Evolutionary conservation across 345 rosid genomes (phyloP).

Genomic region (Conringia planisiliqua): DNA sequence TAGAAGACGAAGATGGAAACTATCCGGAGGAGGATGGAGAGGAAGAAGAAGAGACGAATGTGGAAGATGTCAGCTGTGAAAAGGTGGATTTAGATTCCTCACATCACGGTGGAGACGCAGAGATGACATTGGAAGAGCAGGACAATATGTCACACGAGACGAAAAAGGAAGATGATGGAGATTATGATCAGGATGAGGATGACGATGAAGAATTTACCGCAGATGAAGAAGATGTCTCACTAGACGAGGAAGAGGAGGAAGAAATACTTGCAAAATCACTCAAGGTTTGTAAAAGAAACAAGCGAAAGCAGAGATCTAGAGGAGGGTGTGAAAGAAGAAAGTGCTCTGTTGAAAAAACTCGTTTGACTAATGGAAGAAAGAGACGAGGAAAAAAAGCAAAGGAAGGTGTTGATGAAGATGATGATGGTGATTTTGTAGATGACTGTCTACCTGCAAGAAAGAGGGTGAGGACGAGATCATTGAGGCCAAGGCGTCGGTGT

Average conservation of each 20-base stretch:
- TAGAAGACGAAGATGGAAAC: conserved; percentile 33
- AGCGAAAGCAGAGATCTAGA: conserved; percentile 35
- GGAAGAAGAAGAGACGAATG: conserved; percentile 30
- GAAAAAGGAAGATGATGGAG: conserved; percentile 43
- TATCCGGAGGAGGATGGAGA: conserved; percentile 29
- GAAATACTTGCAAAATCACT: conserved; percentile 44
- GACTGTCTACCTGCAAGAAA: conserved; percentile 35
- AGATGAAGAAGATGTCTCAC: conserved; percentile 64
- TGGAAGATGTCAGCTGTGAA: background rate
- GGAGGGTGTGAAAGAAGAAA: conserved; percentile 41
- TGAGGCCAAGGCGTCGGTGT: conserved; percentile 48
- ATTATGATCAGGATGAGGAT: conserved; percentile 50
- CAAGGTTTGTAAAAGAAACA: conserved; percentile 37
- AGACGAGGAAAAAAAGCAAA: conserved; percentile 45
- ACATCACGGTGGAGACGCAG: conserved; percentile 18
- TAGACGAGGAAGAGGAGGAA: conserved; percentile 90
- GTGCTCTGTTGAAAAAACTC: conserved; percentile 38
- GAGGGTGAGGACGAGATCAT: conserved; percentile 37
- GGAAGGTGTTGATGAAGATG: conserved; percentile 40
- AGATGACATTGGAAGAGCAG: conserved; percentile 29
- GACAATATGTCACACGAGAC: conserved; percentile 25
- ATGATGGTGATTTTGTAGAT: conserved; percentile 50
- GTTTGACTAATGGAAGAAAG: conserved; percentile 43
- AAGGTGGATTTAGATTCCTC: conserved; percentile 7
- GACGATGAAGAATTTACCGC: conserved; percentile 60